Conservation (phyloP, 2,329 filamentous ascomycete genomes). For the Pseudocercospora ulei region DNA sequence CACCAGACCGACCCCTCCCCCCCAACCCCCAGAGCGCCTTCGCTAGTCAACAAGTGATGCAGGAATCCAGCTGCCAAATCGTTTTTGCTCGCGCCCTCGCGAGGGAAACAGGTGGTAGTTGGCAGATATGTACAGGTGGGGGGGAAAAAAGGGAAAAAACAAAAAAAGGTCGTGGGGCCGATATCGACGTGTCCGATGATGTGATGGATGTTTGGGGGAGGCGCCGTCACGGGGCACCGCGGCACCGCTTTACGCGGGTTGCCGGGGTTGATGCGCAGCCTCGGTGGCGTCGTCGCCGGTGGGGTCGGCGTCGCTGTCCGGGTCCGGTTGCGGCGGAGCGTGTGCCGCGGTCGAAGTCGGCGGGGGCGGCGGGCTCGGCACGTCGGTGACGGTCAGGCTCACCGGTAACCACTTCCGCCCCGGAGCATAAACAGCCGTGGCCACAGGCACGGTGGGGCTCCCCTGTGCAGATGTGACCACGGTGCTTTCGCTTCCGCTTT, state of each 20-base stretch:
- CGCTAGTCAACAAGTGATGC: conserved; percentile 6
- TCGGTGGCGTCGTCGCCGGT: conserved; percentile 13
- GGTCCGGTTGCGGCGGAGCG: conserved; percentile 4
- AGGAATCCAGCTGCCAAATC: conserved; percentile 9
- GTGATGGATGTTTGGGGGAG: too few species aligned
- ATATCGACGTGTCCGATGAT: too few species aligned
- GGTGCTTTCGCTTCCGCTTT: conserved; percentile 20
- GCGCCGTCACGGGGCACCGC: too few species aligned
- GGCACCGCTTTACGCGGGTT: conserved; percentile 10
- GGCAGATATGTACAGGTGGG: conserved; percentile 9
- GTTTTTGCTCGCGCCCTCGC: conserved; percentile 5
- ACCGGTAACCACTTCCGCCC: conserved; percentile 30
- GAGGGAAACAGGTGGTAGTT: conserved; percentile 4
- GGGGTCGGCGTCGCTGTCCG: conserved; percentile 9
- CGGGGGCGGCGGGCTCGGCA: conserved; percentile 24
- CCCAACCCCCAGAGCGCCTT: conserved; percentile 1
- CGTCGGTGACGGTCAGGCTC: conserved; percentile 27
- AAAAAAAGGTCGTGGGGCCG: too few species aligned
- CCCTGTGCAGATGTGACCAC: conserved; percentile 17
- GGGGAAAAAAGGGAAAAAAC: too few species aligned
- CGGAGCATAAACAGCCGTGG: conserved; percentile 28
- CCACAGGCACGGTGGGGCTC: conserved; percentile 28
- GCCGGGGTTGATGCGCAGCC: conserved; percentile 14
- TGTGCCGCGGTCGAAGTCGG: conserved; percentile 16
- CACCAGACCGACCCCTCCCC: too few species aligned